phyloP scores from a whole-genome alignment of 495 filamentous ascomycete genomes.

The Parachaetomium inaequale region DNA sequence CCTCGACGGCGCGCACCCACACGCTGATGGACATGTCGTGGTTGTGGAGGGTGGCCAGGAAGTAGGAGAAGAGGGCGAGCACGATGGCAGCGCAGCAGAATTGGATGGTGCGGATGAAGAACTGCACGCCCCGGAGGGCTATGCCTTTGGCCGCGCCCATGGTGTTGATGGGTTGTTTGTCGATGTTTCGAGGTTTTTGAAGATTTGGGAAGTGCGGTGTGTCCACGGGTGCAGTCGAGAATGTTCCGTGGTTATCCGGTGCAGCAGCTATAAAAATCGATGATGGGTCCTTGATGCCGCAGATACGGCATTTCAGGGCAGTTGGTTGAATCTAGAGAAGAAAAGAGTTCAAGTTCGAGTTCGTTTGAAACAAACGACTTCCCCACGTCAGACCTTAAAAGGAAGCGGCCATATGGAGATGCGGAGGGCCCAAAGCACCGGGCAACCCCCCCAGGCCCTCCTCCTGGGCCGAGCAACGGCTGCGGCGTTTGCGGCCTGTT shows the following conservation, averaged over 20 bases:
- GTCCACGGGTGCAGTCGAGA: not conserved
- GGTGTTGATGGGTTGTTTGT: not conserved
- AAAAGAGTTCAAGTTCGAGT: not conserved
- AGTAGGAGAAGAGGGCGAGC: constrained; percentile 78
- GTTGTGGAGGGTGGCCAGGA: constrained; percentile 57
- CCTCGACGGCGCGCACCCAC: constrained; percentile 73
- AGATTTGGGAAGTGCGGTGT: not conserved
- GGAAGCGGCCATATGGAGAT: not conserved
- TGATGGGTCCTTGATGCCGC: not conserved
- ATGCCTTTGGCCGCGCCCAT: constrained; percentile 49
- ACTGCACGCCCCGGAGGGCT: constrained; percentile 59
- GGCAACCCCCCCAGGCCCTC: not conserved
- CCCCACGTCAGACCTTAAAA: not conserved
- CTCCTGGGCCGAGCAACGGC: too few species aligned
- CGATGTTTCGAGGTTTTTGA: not conserved
- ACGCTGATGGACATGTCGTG: constrained; percentile 56
- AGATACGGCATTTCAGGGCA: not conserved
- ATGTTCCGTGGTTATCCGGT: not conserved
- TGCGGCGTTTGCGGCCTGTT: constrained; percentile 15
- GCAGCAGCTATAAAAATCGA: not conserved
- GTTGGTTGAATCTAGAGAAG: not conserved
- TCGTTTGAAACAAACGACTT: constrained; percentile 6
- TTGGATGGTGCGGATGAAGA: constrained; percentile 64
- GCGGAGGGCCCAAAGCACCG: not conserved
- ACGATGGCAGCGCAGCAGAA: constrained; percentile 68